A percentile compares a stretch with the other conserved stretches of the same genome.
Conservation (phyloP, 306 rosid genomes). For the Cicer pinnatifidum region DNA sequence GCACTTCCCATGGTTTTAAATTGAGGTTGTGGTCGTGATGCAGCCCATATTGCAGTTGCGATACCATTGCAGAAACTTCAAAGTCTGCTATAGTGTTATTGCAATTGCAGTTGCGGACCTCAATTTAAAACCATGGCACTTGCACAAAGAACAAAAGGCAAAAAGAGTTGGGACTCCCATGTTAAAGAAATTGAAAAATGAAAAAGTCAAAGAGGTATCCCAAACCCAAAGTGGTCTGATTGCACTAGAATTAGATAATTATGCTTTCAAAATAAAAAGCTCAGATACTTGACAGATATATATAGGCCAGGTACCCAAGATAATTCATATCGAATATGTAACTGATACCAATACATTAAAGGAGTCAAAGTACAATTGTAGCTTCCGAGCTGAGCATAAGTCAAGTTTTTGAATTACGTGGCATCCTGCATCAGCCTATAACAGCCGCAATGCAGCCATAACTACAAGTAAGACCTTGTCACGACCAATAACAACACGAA, state of each 20-base stretch:
- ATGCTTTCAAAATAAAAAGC: neutral
- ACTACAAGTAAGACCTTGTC: slow-evolving; percentile 14
- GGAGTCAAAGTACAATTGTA: neutral
- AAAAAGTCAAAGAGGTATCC: neutral
- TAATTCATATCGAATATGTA: slow-evolving; percentile 4
- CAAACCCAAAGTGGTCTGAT: too few species aligned
- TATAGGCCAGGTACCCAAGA: slow-evolving; percentile 1
- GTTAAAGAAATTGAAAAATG: neutral
- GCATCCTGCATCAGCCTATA: neutral
- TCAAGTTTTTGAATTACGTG: neutral
- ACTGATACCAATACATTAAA: slow-evolving; percentile 7
- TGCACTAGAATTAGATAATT: neutral
- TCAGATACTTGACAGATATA: neutral
- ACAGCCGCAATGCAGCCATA: neutral
- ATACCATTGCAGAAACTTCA: too few species aligned
- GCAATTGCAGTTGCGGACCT: too few species aligned
- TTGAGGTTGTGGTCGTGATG: too few species aligned
- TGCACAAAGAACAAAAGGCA: neutral
- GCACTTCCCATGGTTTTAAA: neutral
- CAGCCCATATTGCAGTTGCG: too few species aligned
- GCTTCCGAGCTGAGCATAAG: slow-evolving; percentile 6
- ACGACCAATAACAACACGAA: neutral
- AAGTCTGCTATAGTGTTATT: too few species aligned
- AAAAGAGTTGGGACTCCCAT: neutral
- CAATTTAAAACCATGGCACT: neutral